phyloP scores from a whole-genome alignment of 495 filamentous ascomycete species.

The Aspergillus incahuasiensis region DNA sequence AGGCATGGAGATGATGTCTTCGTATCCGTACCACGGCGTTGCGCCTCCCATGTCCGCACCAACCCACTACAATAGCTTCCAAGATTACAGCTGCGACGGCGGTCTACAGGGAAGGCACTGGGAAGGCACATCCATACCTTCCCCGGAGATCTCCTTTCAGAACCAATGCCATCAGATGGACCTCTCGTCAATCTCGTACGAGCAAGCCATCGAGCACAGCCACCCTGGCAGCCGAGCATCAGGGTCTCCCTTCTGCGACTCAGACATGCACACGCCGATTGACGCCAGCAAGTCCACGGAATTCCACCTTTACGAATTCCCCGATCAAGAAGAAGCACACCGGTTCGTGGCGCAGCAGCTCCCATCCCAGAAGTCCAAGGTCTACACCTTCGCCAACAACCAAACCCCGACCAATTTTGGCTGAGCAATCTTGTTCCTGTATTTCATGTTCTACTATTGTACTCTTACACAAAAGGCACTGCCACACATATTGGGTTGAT shows the following conservation, averaged over 20 bases:
- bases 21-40: conserved; percentile 36
- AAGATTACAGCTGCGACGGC: conserved; percentile 33
- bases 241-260: conserved; percentile 35
- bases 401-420: conserved; percentile 36
- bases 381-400: conserved; percentile 43
- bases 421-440: conserved; percentile 4
- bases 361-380: conserved; percentile 37
- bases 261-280: conserved; percentile 27
- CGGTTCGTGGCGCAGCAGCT: conserved; percentile 38
- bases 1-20: conserved; percentile 34
- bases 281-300: conserved; percentile 32
- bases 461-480: conserved; percentile 9
- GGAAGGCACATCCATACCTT: conserved; percentile 39
- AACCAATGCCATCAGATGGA: conserved; percentile 29
- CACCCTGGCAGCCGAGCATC: conserved; percentile 27
- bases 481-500: neutral
- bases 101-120: conserved; percentile 37
- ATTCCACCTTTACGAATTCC: conserved; percentile 43
- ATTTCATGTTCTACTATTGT: conserved; percentile 14
- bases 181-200: conserved; percentile 35
- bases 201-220: conserved; percentile 27
- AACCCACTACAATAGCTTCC: conserved; percentile 39
- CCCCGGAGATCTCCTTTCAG: conserved; percentile 35
- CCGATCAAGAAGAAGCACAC: conserved; percentile 39
- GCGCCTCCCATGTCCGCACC: conserved; percentile 45